A percentile compares a stretch with the other conserved stretches of the same genome.
phyloP scores from a whole-genome alignment of 371 early-diverging fungal genomes.

The Circinella minor region DNA sequence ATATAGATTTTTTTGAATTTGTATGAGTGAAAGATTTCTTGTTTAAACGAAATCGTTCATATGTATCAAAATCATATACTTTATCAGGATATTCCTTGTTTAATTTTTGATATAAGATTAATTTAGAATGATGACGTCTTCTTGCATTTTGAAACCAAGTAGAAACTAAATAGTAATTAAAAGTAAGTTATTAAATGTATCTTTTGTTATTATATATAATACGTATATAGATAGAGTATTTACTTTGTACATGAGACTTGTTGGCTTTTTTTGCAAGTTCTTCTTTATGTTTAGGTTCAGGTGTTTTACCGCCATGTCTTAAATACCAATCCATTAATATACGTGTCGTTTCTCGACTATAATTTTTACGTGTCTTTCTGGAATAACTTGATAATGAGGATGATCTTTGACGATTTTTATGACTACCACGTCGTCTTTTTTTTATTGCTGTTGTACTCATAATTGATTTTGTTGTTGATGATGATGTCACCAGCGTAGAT shows the following conservation, averaged over 20 bases:
- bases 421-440: background rate
- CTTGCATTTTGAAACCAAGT: conserved; percentile 55
- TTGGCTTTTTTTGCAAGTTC: conserved; percentile 28
- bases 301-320: conserved; percentile 32
- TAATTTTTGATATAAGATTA: conserved; percentile 28
- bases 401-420: background rate
- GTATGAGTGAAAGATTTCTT: background rate
- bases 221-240: background rate
- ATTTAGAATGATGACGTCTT: conserved; percentile 37
- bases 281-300: conserved; percentile 27
- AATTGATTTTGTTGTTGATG: background rate
- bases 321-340: conserved; percentile 47
- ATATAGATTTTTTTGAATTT: background rate
- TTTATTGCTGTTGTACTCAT: too few species aligned
- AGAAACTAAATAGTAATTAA: conserved; percentile 24
- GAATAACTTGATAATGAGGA: background rate
- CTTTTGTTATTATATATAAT: too few species aligned
- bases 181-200: too few species aligned
- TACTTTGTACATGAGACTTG: conserved; percentile 38
- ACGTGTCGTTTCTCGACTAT: conserved; percentile 28
- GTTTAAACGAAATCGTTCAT: conserved; percentile 17
- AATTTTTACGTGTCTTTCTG: conserved; percentile 44
- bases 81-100: conserved; percentile 21
- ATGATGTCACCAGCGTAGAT: background rate
- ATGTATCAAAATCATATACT: conserved; percentile 37